Conservation (phyloP, 768 basidiomycete genomes). For the Termitomyces eurrhizus region DNA sequence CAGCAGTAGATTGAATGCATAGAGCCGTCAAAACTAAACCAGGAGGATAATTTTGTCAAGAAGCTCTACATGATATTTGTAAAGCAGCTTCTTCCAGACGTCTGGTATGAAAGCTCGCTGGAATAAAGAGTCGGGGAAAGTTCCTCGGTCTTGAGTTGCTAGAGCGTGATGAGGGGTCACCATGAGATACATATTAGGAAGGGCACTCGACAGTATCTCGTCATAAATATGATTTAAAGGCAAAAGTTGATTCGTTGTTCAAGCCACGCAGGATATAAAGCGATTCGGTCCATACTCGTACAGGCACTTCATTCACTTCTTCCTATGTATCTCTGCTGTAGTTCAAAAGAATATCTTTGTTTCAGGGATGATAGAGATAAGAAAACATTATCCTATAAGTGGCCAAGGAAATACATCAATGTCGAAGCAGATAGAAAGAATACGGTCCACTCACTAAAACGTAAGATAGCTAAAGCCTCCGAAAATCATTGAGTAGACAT, state of each 20-base stretch:
- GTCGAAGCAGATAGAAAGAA: neutral
- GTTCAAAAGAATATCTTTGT: neutral
- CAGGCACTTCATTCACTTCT: neutral
- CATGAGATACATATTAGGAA: neutral
- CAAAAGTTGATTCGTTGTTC: neutral
- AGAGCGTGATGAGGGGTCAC: neutral
- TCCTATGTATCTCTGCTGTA: neutral
- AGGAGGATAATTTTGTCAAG: neutral
- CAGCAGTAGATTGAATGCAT: slow-evolving; percentile 2
- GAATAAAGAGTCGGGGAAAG: neutral
- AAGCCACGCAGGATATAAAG: neutral
- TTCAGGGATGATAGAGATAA: neutral
- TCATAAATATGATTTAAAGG: too few species aligned
- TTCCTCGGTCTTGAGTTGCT: neutral
- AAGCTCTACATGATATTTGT: neutral
- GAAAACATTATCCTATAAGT: neutral
- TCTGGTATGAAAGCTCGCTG: neutral
- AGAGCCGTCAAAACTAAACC: neutral
- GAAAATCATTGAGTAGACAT: slow-evolving; percentile 69
- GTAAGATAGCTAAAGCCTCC: slow-evolving; percentile 6
- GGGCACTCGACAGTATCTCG: neutral
- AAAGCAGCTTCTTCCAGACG: neutral
- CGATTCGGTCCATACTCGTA: neutral
- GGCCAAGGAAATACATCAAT: neutral
- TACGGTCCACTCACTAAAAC: slow-evolving; percentile 4